These are phyloP conservation scores for Nakataea oryzae DNA, from an alignment of 2,329 filamentous ascomycete genomes.

Conservation along the genomic window DNA sequence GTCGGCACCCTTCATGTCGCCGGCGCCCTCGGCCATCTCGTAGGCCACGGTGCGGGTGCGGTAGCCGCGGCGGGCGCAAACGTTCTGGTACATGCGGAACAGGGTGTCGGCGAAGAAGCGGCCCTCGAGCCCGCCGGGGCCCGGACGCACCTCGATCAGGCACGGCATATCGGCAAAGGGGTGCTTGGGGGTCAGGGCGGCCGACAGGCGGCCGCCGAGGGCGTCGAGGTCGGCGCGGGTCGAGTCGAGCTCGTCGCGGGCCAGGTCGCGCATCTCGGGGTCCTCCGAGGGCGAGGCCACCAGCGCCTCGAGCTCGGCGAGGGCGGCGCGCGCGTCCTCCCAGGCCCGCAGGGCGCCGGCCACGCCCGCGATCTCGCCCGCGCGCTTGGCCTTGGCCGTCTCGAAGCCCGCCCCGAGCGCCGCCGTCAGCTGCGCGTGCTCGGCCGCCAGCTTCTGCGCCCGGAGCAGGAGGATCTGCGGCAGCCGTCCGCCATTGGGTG, in stretches of 20 bases:
- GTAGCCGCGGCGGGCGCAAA: conserved; percentile 61
- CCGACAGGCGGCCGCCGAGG: conserved; percentile 60
- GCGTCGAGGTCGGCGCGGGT: conserved; percentile 51
- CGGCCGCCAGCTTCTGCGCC: conserved; percentile 44
- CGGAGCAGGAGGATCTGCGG: conserved; percentile 48
- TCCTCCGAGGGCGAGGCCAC: conserved; percentile 34
- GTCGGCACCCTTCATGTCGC: conserved; percentile 37
- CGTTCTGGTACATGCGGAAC: conserved; percentile 73
- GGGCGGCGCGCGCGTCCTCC: conserved; percentile 41
- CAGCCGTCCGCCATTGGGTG: conserved; percentile 24
- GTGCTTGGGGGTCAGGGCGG: conserved; percentile 73
- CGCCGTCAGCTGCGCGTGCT: conserved; percentile 44
- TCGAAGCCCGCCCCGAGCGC: conserved; percentile 46
- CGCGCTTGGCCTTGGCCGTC: conserved; percentile 43
- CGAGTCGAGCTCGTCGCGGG: conserved; percentile 68
- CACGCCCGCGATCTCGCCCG: conserved; percentile 50
- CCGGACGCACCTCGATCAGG: conserved; percentile 83
- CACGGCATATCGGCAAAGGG: conserved; percentile 86
- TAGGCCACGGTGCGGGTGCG: conserved; percentile 65
- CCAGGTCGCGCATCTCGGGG: conserved; percentile 64
- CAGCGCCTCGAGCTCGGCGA: conserved; percentile 42
- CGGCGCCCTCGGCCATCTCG: conserved; percentile 60
- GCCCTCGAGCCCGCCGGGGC: conserved; percentile 84
- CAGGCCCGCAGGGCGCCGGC: conserved; percentile 47
- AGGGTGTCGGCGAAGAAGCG: conserved; percentile 81